These are phyloP conservation scores for Yamadazyma philogaea DNA, from an alignment of 805 yeast species.

Conservation along the genomic window DNA sequence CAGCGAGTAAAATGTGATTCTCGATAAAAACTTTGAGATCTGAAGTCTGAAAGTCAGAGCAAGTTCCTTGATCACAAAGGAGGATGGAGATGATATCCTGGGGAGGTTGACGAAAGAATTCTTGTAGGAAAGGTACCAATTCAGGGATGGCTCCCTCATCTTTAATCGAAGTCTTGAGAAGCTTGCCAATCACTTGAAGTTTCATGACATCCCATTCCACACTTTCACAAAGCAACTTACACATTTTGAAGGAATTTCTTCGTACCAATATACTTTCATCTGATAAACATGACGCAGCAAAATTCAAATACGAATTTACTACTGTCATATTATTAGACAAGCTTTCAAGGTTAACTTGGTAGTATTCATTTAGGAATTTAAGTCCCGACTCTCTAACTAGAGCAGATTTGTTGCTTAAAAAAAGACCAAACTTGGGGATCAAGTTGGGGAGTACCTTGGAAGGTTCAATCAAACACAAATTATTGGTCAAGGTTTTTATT, in stretches of 20 bases:
- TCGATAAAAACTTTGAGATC: not conserved
- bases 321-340: conserved; percentile 22
- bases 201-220: conserved; percentile 30
- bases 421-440: conserved; percentile 47
- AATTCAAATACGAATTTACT: conserved; percentile 46
- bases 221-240: conserved; percentile 43
- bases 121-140: not conserved
- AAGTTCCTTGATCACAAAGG: not conserved
- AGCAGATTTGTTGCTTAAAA: conserved; percentile 61
- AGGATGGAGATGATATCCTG: not conserved
- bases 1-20: not conserved
- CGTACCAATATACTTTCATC: conserved; percentile 68
- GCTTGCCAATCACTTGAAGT: conserved; percentile 45
- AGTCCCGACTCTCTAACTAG: conserved; percentile 74
- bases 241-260: conserved; percentile 54
- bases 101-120: not conserved
- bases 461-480: conserved; percentile 52
- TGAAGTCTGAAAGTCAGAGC: not conserved
- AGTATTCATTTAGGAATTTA: conserved; percentile 55
- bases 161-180: conserved; percentile 60
- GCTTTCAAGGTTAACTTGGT: conserved; percentile 39
- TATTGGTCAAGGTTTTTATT: conserved; percentile 54
- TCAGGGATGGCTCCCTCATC: conserved; percentile 50
- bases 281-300: conserved; percentile 43
- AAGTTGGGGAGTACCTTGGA: conserved; percentile 51